Evolutionary conservation across 495 filamentous ascomycete species (phyloP), one percentile per base, ranked within the genome.

Genomic region (Talaromyces adpressus): DNA sequence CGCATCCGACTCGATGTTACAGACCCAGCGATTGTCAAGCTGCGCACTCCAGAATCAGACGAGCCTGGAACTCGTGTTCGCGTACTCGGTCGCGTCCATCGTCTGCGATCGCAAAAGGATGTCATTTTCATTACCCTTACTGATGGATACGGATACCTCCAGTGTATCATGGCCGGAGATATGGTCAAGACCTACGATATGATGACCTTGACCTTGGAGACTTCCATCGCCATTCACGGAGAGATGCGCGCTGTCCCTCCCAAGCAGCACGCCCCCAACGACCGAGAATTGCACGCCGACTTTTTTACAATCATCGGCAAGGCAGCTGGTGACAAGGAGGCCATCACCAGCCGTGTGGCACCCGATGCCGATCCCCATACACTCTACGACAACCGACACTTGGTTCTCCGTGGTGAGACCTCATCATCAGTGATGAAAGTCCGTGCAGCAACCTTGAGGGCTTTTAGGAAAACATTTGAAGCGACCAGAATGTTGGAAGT

Each of bases 181-280:
- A 79, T 99, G 67, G 88, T 91, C 67, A 94, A 91, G 80, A 94
- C 91, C 29, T 95, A 96, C 80, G 92, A 98, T 75, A 90, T 91
- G 58, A 75, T 96, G 68, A 91, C 89, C 20, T 85, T 99, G 62
- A 93, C 92, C 30, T 85, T 89, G 61, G 95, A 93, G 74, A 96
- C 93, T 22, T 92, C 92, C 34, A 86, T 99, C 64, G 86, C 88
- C 62, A 81, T 98, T 27, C 88, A 87, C 67, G 94, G 94, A 66
- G 91, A 97, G 80, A 89, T 99, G 87, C 85, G 84, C 69, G 86
- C 89, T 63, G 87, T 97, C 9, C 94, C 89, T 2, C 81, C 82
- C 29, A 91, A 89, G 65, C 84, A 89, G 65, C 84, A 88, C 58
- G 95, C 95, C 4, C 91, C 91, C 54, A 87, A 91, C 74, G 79